Conservation (phyloP, 257 asterid species). For the Solanum clarkiae region DNA sequence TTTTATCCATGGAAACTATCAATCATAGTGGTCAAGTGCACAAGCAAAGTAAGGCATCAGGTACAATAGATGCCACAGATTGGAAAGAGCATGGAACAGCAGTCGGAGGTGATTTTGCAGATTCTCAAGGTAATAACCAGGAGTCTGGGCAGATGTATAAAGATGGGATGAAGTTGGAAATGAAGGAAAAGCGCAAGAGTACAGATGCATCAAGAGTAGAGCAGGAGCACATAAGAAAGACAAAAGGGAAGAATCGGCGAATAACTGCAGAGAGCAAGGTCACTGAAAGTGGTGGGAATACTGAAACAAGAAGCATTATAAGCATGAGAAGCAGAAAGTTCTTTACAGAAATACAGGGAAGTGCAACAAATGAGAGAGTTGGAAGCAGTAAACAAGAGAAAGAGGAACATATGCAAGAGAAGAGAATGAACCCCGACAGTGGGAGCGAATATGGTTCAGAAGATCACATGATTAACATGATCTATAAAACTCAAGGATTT, state of each 20-base stretch:
- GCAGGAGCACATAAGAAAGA: constrained; percentile 2
- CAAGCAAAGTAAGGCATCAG: background rate
- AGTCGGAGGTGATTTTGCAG: background rate
- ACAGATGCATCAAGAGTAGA: background rate
- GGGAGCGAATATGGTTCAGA: background rate
- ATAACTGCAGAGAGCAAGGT: background rate
- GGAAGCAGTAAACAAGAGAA: background rate
- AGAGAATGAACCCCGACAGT: background rate
- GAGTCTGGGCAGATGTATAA: background rate
- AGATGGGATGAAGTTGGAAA: constrained; percentile 18
- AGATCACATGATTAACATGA: background rate
- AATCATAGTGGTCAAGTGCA: background rate
- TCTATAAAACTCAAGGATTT: background rate
- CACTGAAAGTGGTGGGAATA: background rate
- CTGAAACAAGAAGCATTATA: background rate
- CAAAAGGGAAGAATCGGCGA: constrained; percentile 27
- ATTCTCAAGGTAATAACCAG: background rate
- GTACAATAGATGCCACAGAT: background rate
- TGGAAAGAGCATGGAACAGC: background rate
- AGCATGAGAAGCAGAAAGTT: background rate
- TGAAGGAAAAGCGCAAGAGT: background rate
- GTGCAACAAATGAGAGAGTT: background rate
- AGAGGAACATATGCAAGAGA: background rate
- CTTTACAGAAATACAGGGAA: background rate
- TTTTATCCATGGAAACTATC: background rate